A percentile compares a stretch with the other conserved stretches of the same genome.
These are phyloP conservation scores for Magnusiomyces sp. DNA, from an alignment of 1,139 yeast genomes.

Conservation along the genomic window DNA sequence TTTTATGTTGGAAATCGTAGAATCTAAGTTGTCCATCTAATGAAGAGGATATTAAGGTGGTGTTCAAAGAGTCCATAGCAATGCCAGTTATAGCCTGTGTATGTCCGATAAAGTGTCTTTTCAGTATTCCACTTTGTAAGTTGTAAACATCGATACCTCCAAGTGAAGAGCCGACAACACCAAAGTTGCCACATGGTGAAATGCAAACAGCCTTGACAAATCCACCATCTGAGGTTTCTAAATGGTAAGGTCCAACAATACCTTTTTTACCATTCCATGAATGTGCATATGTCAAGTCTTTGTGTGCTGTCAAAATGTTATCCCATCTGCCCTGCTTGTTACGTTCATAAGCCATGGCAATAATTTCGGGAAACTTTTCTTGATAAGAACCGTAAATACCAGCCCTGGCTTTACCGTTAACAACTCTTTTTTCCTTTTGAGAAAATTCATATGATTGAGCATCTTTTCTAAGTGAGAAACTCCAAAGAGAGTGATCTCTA, in stretches of 20 bases:
- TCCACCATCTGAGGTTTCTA: slow-evolving; percentile 70
- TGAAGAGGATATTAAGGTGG: slow-evolving; percentile 78
- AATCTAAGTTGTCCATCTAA: slow-evolving; percentile 86
- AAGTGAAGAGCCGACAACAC: slow-evolving; percentile 76
- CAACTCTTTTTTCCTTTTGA: slow-evolving; percentile 43
- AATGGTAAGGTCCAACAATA: slow-evolving; percentile 66
- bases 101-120: slow-evolving; percentile 57
- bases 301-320: slow-evolving; percentile 85
- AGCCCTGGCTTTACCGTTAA: slow-evolving; percentile 37
- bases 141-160: slow-evolving; percentile 90
- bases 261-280: slow-evolving; percentile 86
- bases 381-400: slow-evolving; percentile 36
- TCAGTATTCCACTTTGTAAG: slow-evolving; percentile 75
- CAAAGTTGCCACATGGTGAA: slow-evolving; percentile 94
- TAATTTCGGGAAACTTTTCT: slow-evolving; percentile 71
- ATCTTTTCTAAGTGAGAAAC: slow-evolving; percentile 85
- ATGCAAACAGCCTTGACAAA: slow-evolving; percentile 73
- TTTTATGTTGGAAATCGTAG: slow-evolving; percentile 49
- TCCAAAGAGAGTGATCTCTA: slow-evolving; percentile 80
- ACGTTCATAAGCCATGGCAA: slow-evolving; percentile 62
- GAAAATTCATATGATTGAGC: slow-evolving; percentile 94
- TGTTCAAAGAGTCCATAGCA: slow-evolving; percentile 82
- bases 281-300: slow-evolving; percentile 73
- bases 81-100: slow-evolving; percentile 80
- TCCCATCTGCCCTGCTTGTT: slow-evolving; percentile 93